phyloP scores from a whole-genome alignment of 345 rosid species.

The Limnanthes douglasii region DNA sequence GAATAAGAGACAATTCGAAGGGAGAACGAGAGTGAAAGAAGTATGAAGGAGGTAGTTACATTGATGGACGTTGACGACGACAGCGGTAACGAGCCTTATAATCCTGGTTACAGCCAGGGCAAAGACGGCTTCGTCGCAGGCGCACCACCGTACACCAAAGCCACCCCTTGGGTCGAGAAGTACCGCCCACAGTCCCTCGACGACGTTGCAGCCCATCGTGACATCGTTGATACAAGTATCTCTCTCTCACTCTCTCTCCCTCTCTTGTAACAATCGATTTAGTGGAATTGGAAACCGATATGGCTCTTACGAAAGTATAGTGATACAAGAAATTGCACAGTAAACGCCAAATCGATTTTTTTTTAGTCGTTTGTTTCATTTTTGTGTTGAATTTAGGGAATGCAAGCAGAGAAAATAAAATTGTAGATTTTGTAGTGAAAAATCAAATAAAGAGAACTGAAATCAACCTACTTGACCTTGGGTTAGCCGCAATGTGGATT shows the following conservation, averaged over 20 bases:
- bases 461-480: too few species aligned
- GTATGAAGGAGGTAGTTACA: constrained; percentile 42
- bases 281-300: too few species aligned
- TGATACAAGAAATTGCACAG: too few species aligned
- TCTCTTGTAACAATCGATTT: too few species aligned
- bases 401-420: too few species aligned
- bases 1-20: neutral
- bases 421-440: too few species aligned
- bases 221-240: constrained; percentile 86
- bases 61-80: constrained; percentile 74
- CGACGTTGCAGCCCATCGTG: constrained; percentile 98
- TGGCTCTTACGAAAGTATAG: too few species aligned
- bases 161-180: constrained; percentile 95
- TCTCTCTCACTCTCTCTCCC: neutral
- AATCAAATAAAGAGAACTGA: too few species aligned
- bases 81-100: constrained; percentile 13
- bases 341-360: too few species aligned
- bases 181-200: constrained; percentile 91
- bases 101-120: constrained; percentile 28
- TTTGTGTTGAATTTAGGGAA: too few species aligned
- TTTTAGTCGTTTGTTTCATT: too few species aligned
- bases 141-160: constrained; percentile 23
- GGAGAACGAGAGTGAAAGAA: neutral
- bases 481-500: neutral
- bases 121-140: constrained; percentile 26